A percentile compares a stretch with the other conserved stretches of the same genome.
phyloP scores from a whole-genome alignment of 2,329 filamentous ascomycete genomes.

The Fusarium zealandicum region DNA sequence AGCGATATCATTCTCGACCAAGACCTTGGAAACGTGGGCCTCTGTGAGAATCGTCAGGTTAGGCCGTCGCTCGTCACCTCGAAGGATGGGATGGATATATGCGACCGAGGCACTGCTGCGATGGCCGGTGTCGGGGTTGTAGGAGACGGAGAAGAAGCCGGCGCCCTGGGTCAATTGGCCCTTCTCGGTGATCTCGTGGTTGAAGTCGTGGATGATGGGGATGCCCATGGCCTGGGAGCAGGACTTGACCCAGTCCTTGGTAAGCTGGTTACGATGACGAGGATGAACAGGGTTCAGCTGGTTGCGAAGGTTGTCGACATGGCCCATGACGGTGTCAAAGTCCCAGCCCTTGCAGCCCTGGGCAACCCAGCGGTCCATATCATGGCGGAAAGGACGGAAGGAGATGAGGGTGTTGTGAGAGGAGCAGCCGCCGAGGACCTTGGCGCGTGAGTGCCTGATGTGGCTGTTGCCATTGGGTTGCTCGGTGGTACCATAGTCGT shows the following conservation, averaged over 20 bases:
- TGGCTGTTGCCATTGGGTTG: conserved; percentile 92
- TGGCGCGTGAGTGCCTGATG: conserved; percentile 90
- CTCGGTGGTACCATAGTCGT: conserved; percentile 88
- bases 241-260: conserved; percentile 86
- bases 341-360: conserved; percentile 85
- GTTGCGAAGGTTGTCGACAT: conserved; percentile 85
- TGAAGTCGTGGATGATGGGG: conserved; percentile 85
- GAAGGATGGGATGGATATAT: conserved; percentile 90
- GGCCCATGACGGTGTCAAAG: conserved; percentile 82
- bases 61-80: conserved; percentile 79
- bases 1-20: conserved; percentile 73
- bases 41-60: conserved; percentile 89
- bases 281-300: conserved; percentile 89
- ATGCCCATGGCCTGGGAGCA: conserved; percentile 82
- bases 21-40: conserved; percentile 84
- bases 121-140: conserved; percentile 87
- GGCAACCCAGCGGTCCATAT: conserved; percentile 83
- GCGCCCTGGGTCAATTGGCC: conserved; percentile 78
- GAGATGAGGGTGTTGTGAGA: conserved; percentile 95
- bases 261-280: conserved; percentile 87
- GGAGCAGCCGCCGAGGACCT: conserved; percentile 91
- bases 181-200: conserved; percentile 77
- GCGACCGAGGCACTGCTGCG: conserved; percentile 88
- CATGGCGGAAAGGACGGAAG: conserved; percentile 89
- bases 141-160: conserved; percentile 89